Base-by-base conservation (phyloP, 148 eudicot species). In the Linanthus parryae region DNA sequence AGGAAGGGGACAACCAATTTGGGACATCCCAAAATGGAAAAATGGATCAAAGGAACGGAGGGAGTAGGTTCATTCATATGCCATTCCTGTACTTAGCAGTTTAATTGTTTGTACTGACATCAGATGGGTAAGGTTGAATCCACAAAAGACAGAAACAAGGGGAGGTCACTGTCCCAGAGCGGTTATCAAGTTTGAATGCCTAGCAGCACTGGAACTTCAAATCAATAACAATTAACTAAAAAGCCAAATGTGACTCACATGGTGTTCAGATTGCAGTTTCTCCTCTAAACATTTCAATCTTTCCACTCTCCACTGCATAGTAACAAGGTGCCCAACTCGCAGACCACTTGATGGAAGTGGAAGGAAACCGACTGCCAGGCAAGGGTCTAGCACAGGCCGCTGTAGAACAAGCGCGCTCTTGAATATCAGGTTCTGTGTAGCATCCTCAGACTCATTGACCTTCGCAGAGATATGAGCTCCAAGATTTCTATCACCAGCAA, bases 331-430 rank as follows among this genome's bases (percentile, higher is more conserved):
- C 55, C 96, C 96, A 61, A 88, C 99, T 64, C 77, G 73, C 52
- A 92, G 91, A 54, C 85, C 81, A 49, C 73, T 82, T 45, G 88
- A 84, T 44, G 94, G 84, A 62, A 92, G 84, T 38, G 99, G 88
- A 67, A 88, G 99, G 67, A 92, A 92, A 61, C 99, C 99, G 66
- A 92, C 85, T 19, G 96, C 95, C 59, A 88, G 71, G 73, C 90
- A 88, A 49, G 99, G 99, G 73, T 92, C 95, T 61, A 92, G 68
- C 18, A 92, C 96, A 31, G 96, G 99, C 75, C 77, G 66, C 68
- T 84, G 99, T 60, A 92, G 66, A 56, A 68, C 78, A 56, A 92
- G 54, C 53, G 85, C 96, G 72, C 88, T 75, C 82, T 68, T 84
- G 61, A 92, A 92, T 31, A 77, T 72, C 63, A 92, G 79, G 41